Evolutionary conservation across 257 asterid species (phyloP), one percentile per base, ranked within the genome.

Genomic region (Solanum stenotomum): DNA sequence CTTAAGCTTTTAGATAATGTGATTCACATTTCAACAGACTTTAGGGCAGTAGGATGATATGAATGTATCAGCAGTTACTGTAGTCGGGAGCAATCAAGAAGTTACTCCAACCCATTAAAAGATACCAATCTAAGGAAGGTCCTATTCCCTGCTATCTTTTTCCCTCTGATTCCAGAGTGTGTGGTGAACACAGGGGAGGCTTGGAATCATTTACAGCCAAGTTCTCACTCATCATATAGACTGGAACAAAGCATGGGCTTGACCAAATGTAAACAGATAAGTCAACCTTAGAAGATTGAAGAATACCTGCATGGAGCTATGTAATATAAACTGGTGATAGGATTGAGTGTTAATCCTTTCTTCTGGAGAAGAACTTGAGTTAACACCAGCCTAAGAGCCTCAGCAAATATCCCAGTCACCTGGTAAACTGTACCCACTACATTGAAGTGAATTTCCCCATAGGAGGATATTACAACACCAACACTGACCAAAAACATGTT

Each of bases 301-400:
- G 90, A 33, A 83, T 92, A 97, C 98, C 99, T 97, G 99, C 99
- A 97, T 35, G 99, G 99, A 85, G 99, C 99, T 88, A 97, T 97
- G 95, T 97, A 97, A 88, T 97, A 97, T 70, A 97, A 93, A 92
- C 98, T 97, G 85, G 99, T 97, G 93, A 97, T 89, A 34, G 99
- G 99, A 91, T 96, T 97, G 52, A 97, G 96, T 14, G 98, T 92
- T 89, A 96, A 92, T 88, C 99, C 99, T 93, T 95, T 94, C 91
- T 95, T 97, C 89, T 97, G 99, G 86, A 97, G 98, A 84, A 97
- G 96, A 90, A 97, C 98, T 94, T 97, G 99, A 88, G 99, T 97
- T 77, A 97, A 92, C 87, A 97, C 99, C 93, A 97, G 91, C 93
- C 99, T 92, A 85, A 97, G 98, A 85, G 99, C 99, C 91, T 97